Conservation (phyloP, 2,329 filamentous ascomycete genomes). For the Trichophyton mentagrophytes region DNA sequence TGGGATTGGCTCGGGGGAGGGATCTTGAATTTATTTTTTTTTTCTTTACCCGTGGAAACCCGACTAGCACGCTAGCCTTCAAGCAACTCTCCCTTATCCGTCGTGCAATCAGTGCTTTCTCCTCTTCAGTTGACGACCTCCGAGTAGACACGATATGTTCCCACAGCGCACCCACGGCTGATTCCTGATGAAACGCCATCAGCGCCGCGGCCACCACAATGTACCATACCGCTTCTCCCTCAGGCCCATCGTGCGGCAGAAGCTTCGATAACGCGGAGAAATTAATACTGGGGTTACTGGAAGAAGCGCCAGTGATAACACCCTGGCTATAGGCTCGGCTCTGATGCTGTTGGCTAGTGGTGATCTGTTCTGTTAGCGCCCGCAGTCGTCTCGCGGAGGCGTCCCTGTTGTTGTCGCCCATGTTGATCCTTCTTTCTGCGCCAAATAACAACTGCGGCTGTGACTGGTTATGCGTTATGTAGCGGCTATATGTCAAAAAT, state of each 20-base stretch:
- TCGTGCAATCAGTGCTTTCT: conserved; percentile 14
- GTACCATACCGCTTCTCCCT: conserved; percentile 16
- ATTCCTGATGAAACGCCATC: conserved; percentile 18
- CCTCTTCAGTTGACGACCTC: background rate
- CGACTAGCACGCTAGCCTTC: conserved; percentile 20
- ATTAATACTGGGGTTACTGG: background rate
- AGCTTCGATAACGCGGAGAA: conserved; percentile 6
- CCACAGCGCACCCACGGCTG: conserved; percentile 18
- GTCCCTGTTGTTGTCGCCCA: background rate
- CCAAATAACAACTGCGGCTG: background rate
- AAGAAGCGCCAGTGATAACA: background rate
- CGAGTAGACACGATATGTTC: conserved; percentile 12
- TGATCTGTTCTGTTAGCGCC: background rate
- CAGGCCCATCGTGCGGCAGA: conserved; percentile 6
- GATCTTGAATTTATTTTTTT: too few relatives aligned
- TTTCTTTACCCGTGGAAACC: conserved; percentile 18
- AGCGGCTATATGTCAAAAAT: background rate
- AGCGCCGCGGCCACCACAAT: conserved; percentile 17
- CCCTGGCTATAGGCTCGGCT: background rate
- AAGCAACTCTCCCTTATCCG: conserved; percentile 19
- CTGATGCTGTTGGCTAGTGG: background rate
- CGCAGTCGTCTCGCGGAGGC: background rate
- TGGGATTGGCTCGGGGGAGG: background rate
- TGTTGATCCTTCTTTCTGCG: background rate
- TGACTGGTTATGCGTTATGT: background rate